Evolutionary conservation across 2,329 filamentous ascomycete genomes (phyloP).

Genomic region (Coniella vitis): DNA sequence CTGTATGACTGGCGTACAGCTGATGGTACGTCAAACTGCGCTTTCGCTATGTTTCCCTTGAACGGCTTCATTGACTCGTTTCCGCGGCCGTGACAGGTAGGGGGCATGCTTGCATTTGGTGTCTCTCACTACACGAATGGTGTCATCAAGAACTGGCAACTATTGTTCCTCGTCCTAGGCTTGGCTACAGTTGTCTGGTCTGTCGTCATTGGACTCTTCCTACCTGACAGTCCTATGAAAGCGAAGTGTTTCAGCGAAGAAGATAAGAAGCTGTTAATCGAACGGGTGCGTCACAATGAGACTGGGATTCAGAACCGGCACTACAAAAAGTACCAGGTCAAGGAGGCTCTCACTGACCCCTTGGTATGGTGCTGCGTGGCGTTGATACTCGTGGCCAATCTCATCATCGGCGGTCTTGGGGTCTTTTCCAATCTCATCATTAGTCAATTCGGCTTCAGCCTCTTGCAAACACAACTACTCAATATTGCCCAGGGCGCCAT

Average conservation of each 20-base stretch:
- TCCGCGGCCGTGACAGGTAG: no score
- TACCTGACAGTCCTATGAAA: slow-evolving; percentile 45
- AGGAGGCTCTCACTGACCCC: slow-evolving; percentile 31
- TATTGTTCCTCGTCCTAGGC: slow-evolving; percentile 36
- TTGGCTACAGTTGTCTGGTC: slow-evolving; percentile 28
- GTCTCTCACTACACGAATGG: slow-evolving; percentile 26
- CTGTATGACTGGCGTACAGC: slow-evolving; percentile 11
- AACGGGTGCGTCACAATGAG: slow-evolving; percentile 31
- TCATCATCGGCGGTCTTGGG: slow-evolving; percentile 28
- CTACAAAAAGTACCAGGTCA: slow-evolving; percentile 30
- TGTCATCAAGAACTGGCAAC: slow-evolving; percentile 31
- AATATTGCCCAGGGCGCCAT: slow-evolving; percentile 35
- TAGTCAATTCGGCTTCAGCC: slow-evolving; percentile 30
- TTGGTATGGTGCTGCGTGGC: slow-evolving; percentile 24
- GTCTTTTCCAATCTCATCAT: slow-evolving; percentile 35
- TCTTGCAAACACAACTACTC: slow-evolving; percentile 31
- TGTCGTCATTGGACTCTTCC: slow-evolving; percentile 29
- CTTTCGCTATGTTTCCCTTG: no score
- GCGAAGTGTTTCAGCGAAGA: slow-evolving; percentile 41
- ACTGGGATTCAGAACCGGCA: slow-evolving; percentile 31
- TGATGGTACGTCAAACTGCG: no score
- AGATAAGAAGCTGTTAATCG: slow-evolving; percentile 30
- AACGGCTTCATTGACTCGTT: no score
- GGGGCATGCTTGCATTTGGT: slow-evolving; percentile 33
- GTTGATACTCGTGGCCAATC: slow-evolving; percentile 22